Percentiles rank a stretch among this genome's conserved stretches.
phyloP scores from a whole-genome alignment of 148 eudicot species.

The Cornus suecica region DNA sequence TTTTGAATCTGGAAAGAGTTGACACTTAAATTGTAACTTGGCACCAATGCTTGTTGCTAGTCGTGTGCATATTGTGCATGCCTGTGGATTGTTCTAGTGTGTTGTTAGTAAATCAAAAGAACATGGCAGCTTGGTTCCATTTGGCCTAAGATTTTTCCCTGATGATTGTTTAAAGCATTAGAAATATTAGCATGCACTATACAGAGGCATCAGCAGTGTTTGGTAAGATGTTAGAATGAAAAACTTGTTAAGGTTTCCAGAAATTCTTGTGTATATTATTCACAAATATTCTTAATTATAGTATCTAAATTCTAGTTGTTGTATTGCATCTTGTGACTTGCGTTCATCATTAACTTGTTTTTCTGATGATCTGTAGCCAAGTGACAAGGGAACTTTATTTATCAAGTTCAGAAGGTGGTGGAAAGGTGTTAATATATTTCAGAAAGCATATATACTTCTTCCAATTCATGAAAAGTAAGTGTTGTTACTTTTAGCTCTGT shows the following conservation, averaged over 20 bases:
- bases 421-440: slow-evolving; percentile 88
- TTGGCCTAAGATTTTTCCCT: background rate
- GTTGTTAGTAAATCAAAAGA: background rate
- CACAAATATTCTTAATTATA: background rate
- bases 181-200: background rate
- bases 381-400: slow-evolving; percentile 51
- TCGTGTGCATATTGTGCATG: background rate
- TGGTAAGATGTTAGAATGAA: background rate
- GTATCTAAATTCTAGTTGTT: background rate
- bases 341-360: slow-evolving; percentile 17
- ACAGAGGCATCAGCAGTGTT: background rate
- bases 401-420: slow-evolving; percentile 92
- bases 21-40: background rate
- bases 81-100: background rate
- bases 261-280: background rate
- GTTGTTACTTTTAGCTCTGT: background rate
- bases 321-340: slow-evolving; percentile 1
- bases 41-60: background rate
- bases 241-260: background rate
- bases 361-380: slow-evolving; percentile 38
- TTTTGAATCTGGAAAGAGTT: background rate
- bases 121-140: background rate
- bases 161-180: background rate
- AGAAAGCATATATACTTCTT: slow-evolving; percentile 85
- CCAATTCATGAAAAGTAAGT: slow-evolving; percentile 89